Conservation (phyloP, 1,139 yeast genomes). For the Ogataea hybrid region DNA sequence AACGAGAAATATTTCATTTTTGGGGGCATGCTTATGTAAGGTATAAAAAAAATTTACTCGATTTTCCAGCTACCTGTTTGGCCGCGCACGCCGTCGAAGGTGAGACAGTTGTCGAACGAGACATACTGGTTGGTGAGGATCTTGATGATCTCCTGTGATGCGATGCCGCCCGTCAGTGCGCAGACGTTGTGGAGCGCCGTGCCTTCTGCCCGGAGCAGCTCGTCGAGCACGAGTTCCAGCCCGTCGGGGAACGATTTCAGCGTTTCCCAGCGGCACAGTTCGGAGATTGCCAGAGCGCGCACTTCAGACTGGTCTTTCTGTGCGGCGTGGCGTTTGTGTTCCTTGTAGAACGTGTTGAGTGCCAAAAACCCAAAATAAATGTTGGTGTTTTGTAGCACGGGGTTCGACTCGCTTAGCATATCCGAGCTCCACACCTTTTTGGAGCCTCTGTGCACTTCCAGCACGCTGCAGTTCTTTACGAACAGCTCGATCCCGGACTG, state of each 20-base stretch:
- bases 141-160: slow-evolving; percentile 73
- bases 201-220: slow-evolving; percentile 39
- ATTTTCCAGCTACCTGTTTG: slow-evolving; percentile 51
- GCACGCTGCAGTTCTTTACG: slow-evolving; percentile 53
- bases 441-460: slow-evolving; percentile 36
- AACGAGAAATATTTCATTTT: not conserved
- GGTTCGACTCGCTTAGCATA: slow-evolving; percentile 10
- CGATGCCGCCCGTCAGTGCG: slow-evolving; percentile 73
- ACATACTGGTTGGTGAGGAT: slow-evolving; percentile 68
- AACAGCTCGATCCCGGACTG: slow-evolving; percentile 47
- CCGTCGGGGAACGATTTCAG: slow-evolving; percentile 24
- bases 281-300: slow-evolving; percentile 24
- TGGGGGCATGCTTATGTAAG: not conserved
- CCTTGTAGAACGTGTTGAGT: slow-evolving; percentile 18
- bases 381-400: slow-evolving; percentile 12
- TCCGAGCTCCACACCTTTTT: slow-evolving; percentile 16
- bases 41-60: slow-evolving; percentile 18
- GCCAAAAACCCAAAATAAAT: slow-evolving; percentile 30
- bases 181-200: slow-evolving; percentile 45
- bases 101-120: slow-evolving; percentile 63
- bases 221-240: slow-evolving; percentile 30
- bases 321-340: slow-evolving; percentile 17
- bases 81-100: slow-evolving; percentile 66
- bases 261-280: slow-evolving; percentile 22
- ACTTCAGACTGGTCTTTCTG: slow-evolving; percentile 20